Conservation (phyloP, 129 eudicot species). For the Glebionis coronaria region DNA sequence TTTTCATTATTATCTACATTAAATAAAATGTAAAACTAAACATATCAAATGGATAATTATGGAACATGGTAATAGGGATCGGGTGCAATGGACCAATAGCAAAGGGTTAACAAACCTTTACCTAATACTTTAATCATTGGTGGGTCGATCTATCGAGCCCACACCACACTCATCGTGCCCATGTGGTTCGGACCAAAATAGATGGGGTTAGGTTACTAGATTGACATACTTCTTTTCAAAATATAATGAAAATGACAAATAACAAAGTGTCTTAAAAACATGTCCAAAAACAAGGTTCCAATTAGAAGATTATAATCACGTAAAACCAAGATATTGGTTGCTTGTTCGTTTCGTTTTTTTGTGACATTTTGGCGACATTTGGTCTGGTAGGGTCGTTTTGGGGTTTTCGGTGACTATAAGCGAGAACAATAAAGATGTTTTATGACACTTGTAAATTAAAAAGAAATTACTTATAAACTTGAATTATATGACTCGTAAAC, state of each 20-base stretch:
- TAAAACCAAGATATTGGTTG: slow-evolving; percentile 6
- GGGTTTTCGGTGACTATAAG: no score
- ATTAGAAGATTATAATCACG: slow-evolving; percentile 9
- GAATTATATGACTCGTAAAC: no score
- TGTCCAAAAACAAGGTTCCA: slow-evolving; percentile 1
- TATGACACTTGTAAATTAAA: no score
- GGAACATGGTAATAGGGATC: neutral
- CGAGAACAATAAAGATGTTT: no score
- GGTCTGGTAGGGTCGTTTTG: no score
- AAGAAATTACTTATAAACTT: no score
- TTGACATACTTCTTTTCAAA: neutral
- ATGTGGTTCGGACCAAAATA: slow-evolving; percentile 24
- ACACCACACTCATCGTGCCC: slow-evolving; percentile 8
- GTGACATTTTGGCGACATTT: slow-evolving; percentile 8
- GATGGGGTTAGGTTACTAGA: slow-evolving; percentile 25
- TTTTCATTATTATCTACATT: no score
- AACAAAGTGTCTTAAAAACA: neutral
- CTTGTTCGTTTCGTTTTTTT: slow-evolving; percentile 22
- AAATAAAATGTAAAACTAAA: neutral
- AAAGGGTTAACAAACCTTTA: slow-evolving; percentile 1
- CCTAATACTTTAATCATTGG: slow-evolving; percentile 22
- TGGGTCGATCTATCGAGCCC: slow-evolving; percentile 19
- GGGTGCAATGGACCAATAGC: neutral
- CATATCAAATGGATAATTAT: neutral
- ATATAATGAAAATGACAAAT: neutral